These are phyloP conservation scores for Tetrapisispora taiwanensis DNA, from an alignment of 805 yeast species.

Conservation along the genomic window DNA sequence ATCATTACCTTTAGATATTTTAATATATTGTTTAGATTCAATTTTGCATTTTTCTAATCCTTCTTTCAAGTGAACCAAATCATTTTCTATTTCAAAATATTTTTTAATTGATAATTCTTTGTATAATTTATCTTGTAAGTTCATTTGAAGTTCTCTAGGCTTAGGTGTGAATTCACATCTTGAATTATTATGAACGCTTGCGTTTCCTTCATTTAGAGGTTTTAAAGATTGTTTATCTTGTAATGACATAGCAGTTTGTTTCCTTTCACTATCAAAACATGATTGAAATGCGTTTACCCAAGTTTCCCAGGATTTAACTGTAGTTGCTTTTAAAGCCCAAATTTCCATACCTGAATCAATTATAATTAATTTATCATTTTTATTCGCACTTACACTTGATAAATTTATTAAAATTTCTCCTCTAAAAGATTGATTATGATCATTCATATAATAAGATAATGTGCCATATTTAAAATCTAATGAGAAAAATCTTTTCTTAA, in stretches of 20 bases:
- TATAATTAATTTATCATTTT: conserved; percentile 54
- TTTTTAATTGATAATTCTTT: neutral
- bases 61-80: neutral
- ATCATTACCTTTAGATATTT: neutral
- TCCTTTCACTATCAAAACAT: conserved; percentile 16
- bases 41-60: neutral
- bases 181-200: neutral
- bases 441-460: conserved; percentile 67
- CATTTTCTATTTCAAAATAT: neutral
- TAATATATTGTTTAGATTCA: neutral
- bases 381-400: conserved; percentile 74
- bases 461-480: conserved; percentile 76
- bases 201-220: neutral
- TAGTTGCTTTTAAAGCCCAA: conserved; percentile 74
- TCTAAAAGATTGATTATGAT: conserved; percentile 55
- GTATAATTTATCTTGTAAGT: neutral
- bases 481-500: conserved; percentile 72
- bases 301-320: conserved; percentile 52
- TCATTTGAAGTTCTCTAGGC: neutral
- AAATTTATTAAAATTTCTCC: conserved; percentile 86
- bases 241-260: neutral
- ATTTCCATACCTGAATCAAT: conserved; percentile 93
- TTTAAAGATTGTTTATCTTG: neutral
- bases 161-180: neutral
- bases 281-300: conserved; percentile 77